Evolutionary conservation across 257 asterid species (phyloP).

Genomic region (Osmanthus fragrans): DNA sequence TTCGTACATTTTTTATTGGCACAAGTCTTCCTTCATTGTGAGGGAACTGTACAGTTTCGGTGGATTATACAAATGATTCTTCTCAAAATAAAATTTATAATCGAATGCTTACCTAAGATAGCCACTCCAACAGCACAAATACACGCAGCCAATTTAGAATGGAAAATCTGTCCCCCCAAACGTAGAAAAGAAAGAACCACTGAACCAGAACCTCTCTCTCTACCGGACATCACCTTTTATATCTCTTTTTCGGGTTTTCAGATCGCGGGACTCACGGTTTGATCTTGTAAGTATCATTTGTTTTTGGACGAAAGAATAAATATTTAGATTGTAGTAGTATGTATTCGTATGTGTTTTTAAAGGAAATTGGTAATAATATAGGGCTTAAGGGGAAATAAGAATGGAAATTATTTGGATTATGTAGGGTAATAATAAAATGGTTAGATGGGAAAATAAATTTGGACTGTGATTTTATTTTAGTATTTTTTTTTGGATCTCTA

Average conservation of each 20-base stretch:
- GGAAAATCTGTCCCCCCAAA: slow-evolving; percentile 6
- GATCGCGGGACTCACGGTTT: slow-evolving; percentile 18
- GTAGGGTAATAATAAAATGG: slow-evolving; percentile 13
- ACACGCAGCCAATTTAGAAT: neutral
- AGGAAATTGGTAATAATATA: neutral
- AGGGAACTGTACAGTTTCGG: too few species aligned
- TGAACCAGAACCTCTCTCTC: slow-evolving; percentile 25
- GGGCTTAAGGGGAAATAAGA: neutral
- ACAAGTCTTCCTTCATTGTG: too few species aligned
- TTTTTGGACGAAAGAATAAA: neutral
- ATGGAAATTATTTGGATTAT: slow-evolving; percentile 25
- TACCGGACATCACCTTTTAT: slow-evolving; percentile 12
- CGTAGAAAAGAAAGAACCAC: slow-evolving; percentile 30
- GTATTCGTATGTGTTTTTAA: neutral
- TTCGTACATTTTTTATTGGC: too few species aligned
- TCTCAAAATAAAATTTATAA: too few species aligned
- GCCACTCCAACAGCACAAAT: too few species aligned
- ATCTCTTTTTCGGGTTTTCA: slow-evolving; percentile 28
- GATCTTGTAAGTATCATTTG: slow-evolving; percentile 26
- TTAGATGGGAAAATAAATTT: neutral
- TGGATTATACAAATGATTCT: too few species aligned
- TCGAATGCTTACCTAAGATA: too few species aligned
- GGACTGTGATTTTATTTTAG: slow-evolving; percentile 19
- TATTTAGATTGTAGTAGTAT: slow-evolving; percentile 2
- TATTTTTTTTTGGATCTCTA: neutral